A percentile compares a stretch with the other conserved stretches of the same genome.
phyloP scores from a whole-genome alignment of 768 basidiomycete species.

The Galerina marginata region DNA sequence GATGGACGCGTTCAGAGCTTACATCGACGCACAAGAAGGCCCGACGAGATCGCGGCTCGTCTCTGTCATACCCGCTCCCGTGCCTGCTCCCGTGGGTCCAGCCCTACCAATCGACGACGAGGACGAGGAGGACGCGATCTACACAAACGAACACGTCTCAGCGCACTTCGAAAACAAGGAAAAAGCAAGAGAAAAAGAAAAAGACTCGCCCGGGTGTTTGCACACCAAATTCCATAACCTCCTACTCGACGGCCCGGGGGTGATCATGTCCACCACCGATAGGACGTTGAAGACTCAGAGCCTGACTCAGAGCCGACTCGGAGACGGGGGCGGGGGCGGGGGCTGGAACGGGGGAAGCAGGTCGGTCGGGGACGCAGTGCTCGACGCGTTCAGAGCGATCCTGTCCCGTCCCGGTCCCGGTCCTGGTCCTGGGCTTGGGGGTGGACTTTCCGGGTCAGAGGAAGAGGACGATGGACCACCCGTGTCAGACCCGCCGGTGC shows the following conservation, averaged over 20 bases:
- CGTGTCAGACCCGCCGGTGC: no score
- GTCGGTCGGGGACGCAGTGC: constrained; percentile 16
- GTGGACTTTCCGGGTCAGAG: no score
- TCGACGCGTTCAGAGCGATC: constrained; percentile 20
- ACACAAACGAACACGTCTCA: constrained; percentile 29
- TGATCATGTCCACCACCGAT: constrained; percentile 22
- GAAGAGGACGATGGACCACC: no score
- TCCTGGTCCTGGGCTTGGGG: no score
- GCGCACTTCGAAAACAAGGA: constrained; percentile 22
- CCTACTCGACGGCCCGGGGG: constrained; percentile 19
- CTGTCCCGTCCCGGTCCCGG: constrained; percentile 8
- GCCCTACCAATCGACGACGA: neutral
- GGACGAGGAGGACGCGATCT: neutral
- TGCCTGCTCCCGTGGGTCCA: constrained; percentile 7
- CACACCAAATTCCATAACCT: constrained; percentile 24
- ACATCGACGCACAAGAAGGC: constrained; percentile 22
- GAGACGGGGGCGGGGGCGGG: no score
- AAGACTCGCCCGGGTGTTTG: constrained; percentile 32
- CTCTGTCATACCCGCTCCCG: constrained; percentile 24
- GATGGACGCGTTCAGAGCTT: no score
- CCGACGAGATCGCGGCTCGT: constrained; percentile 42
- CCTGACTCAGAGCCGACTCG: neutral
- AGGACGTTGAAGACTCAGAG: neutral
- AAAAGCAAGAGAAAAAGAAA: no score
- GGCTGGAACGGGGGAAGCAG: no score